These are phyloP conservation scores for Orbilia oligospora DNA, from an alignment of 2,329 filamentous ascomycete species.

Conservation along the genomic window DNA sequence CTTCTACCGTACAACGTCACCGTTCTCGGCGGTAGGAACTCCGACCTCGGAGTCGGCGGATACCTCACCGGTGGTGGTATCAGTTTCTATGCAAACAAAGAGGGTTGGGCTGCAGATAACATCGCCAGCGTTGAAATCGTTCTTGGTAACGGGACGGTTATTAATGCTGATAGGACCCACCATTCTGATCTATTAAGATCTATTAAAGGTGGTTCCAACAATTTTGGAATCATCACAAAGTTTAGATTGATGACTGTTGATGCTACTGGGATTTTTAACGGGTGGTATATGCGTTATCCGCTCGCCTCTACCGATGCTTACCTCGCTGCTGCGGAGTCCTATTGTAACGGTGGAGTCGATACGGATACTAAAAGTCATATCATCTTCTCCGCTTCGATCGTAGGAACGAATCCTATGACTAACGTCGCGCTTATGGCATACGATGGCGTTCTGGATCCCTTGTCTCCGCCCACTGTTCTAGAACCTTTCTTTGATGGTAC, in stretches of 20 bases:
- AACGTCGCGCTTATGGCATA: slow-evolving; percentile 20
- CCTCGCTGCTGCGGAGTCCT: neutral
- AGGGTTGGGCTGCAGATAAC: slow-evolving; percentile 71
- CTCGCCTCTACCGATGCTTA: neutral
- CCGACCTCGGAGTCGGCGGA: slow-evolving; percentile 69
- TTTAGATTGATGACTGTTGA: slow-evolving; percentile 65
- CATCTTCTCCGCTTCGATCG: neutral
- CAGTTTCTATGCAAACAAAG: slow-evolving; percentile 69
- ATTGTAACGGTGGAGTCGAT: neutral
- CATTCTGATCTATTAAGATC: slow-evolving; percentile 68
- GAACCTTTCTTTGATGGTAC: slow-evolving; percentile 44
- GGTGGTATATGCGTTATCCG: slow-evolving; percentile 6
- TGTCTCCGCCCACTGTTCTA: slow-evolving; percentile 32
- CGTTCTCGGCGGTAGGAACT: slow-evolving; percentile 69
- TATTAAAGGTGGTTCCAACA: no score
- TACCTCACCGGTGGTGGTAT: slow-evolving; percentile 70
- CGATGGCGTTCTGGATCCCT: slow-evolving; percentile 20
- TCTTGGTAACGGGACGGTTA: slow-evolving; percentile 70
- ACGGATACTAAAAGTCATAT: neutral
- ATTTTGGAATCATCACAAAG: slow-evolving; percentile 64
- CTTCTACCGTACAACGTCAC: slow-evolving; percentile 68
- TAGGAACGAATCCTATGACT: neutral
- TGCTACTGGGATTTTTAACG: neutral
- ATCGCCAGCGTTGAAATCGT: slow-evolving; percentile 72
- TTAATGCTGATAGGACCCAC: slow-evolving; percentile 68